Percentiles rank a stretch among this genome's conserved stretches.
Conservation (phyloP, 306 rosid genomes). For the Gastrolobium bilobum region DNA sequence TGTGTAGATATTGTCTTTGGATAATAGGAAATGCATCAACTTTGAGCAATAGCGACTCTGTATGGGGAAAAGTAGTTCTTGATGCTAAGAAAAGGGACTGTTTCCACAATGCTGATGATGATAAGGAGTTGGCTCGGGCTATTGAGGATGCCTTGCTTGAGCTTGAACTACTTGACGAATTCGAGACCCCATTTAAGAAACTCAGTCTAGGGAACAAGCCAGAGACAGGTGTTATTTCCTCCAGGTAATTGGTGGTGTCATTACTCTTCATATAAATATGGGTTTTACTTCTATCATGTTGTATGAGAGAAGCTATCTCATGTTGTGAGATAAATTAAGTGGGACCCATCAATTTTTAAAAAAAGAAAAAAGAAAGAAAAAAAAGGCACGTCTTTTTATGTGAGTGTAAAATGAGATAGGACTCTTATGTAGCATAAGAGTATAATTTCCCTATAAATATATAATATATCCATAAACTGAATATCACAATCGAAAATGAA, state of each 20-base stretch:
- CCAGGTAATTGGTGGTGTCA: neutral
- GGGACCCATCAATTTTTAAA: no score
- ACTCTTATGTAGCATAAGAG: no score
- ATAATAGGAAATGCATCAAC: slow-evolving; percentile 61
- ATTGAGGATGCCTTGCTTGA: slow-evolving; percentile 44
- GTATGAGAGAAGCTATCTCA: no score
- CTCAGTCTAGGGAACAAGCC: slow-evolving; percentile 11
- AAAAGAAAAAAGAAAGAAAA: no score
- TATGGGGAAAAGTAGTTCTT: slow-evolving; percentile 56
- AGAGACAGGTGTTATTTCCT: neutral
- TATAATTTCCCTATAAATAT: no score
- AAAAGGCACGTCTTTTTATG: no score
- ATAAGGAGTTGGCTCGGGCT: slow-evolving; percentile 49
- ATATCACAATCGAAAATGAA: no score
- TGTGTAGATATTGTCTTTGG: slow-evolving; percentile 63
- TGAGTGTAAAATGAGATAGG: no score
- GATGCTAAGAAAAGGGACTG: slow-evolving; percentile 59
- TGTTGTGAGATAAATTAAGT: no score
- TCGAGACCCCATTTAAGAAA: slow-evolving; percentile 25
- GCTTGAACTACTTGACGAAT: slow-evolving; percentile 42
- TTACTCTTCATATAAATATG: no score
- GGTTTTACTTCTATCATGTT: no score
- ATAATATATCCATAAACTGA: no score
- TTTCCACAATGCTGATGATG: slow-evolving; percentile 55
- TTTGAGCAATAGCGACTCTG: slow-evolving; percentile 41